Evolutionary conservation across 1,284 basidiomycete genomes (phyloP).

Genomic region (Ustilago loliicola): DNA sequence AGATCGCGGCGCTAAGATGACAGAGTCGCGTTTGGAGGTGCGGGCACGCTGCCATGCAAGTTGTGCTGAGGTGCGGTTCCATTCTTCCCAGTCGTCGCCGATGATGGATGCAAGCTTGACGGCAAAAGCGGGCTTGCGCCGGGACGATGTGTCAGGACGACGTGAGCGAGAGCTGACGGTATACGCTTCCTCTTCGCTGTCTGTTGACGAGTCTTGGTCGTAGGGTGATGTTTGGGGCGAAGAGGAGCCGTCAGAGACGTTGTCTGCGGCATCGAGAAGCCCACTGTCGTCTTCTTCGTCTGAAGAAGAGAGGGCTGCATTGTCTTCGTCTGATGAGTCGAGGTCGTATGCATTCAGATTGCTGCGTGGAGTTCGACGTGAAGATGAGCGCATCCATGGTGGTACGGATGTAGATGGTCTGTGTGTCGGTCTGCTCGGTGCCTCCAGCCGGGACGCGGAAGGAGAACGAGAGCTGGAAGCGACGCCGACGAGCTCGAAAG

Average conservation of each 20-base stretch:
- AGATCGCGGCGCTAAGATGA: slow-evolving; percentile 15
- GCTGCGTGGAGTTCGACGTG: slow-evolving; percentile 17
- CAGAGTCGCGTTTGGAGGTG: neutral
- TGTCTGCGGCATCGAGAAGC: slow-evolving; percentile 12
- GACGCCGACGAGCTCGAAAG: slow-evolving; percentile 44
- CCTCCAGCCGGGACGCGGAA: slow-evolving; percentile 7
- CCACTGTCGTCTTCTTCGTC: slow-evolving; percentile 24
- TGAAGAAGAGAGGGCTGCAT: slow-evolving; percentile 30
- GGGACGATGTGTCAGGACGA: neutral
- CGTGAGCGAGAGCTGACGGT: slow-evolving; percentile 12
- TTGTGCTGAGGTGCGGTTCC: slow-evolving; percentile 41
- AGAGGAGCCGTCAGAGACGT: slow-evolving; percentile 19
- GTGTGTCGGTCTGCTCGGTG: neutral
- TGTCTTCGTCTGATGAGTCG: slow-evolving; percentile 42
- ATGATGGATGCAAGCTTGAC: slow-evolving; percentile 25
- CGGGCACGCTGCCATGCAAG: slow-evolving; percentile 34
- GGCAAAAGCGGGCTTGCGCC: slow-evolving; percentile 13
- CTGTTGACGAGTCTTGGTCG: slow-evolving; percentile 26
- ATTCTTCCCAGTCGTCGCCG: slow-evolving; percentile 52
- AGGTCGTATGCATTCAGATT: slow-evolving; percentile 13
- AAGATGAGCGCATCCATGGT: slow-evolving; percentile 38
- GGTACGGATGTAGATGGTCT: slow-evolving; percentile 18
- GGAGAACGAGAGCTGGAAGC: slow-evolving; percentile 25
- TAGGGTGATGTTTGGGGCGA: slow-evolving; percentile 39
- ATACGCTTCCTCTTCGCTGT: slow-evolving; percentile 52